Conservation (phyloP, 257 asterid genomes). For the Anisodus acutangulus region DNA sequence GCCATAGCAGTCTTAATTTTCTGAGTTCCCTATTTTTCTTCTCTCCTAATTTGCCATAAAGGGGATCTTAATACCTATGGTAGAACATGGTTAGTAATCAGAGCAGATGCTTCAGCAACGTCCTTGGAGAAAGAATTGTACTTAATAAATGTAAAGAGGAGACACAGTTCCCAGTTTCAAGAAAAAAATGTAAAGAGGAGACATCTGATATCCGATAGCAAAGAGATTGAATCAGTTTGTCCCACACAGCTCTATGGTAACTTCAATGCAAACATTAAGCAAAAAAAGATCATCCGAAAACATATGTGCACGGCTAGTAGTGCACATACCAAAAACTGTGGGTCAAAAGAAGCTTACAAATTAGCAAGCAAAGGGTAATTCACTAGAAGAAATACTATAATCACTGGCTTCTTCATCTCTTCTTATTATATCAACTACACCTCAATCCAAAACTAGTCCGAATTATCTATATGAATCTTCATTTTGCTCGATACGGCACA, state of each 20-base stretch:
- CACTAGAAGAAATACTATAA: constrained; percentile 18
- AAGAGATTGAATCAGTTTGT: background rate
- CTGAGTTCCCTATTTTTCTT: background rate
- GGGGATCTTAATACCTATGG: background rate
- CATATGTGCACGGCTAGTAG: background rate
- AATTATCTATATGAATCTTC: background rate
- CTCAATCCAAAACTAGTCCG: background rate
- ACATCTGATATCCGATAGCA: background rate
- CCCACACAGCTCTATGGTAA: background rate
- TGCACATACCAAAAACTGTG: background rate
- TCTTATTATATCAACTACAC: background rate
- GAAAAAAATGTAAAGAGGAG: background rate
- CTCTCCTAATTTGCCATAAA: background rate
- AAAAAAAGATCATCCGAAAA: background rate
- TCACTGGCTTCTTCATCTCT: background rate
- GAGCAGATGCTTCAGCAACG: constrained; percentile 3
- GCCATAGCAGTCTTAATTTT: background rate
- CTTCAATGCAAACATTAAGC: background rate
- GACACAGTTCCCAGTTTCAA: background rate
- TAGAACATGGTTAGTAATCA: background rate
- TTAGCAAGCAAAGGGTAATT: background rate
- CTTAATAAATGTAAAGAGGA: constrained; percentile 3
- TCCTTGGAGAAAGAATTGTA: background rate
- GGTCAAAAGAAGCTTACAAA: constrained; percentile 14
- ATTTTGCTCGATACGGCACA: background rate